Evolutionary conservation across 257 asterid genomes (phyloP).

Genomic region (Nicotiana tomentosiformis): DNA sequence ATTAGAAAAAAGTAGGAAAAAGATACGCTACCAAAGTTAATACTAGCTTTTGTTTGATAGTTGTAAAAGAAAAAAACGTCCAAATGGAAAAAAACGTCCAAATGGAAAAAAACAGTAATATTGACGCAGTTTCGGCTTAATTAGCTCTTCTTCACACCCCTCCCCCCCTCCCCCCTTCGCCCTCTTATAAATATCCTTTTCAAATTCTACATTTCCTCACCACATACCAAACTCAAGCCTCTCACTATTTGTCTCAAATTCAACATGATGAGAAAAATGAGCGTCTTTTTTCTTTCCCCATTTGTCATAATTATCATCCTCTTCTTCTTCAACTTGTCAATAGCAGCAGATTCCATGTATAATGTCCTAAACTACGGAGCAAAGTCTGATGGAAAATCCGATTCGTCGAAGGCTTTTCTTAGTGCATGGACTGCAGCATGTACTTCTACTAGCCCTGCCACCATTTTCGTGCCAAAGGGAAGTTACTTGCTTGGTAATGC

Average conservation of each 20-base stretch:
- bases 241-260: background rate
- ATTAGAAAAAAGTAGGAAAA: background rate
- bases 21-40: background rate
- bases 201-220: background rate
- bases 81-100: background rate
- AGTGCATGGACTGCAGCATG: slow-evolving; percentile 60
- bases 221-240: background rate
- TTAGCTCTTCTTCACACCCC: background rate
- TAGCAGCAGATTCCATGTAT: slow-evolving; percentile 7
- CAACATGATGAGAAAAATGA: background rate
- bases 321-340: background rate
- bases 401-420: slow-evolving; percentile 34
- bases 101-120: background rate
- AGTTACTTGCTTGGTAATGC: slow-evolving; percentile 23
- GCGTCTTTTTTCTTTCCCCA: background rate
- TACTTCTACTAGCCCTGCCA: slow-evolving; percentile 30
- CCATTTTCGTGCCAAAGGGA: slow-evolving; percentile 49
- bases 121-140: background rate
- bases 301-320: background rate
- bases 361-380: slow-evolving; percentile 43
- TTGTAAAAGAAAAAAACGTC: background rate
- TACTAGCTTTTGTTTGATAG: background rate
- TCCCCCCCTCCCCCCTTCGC: background rate
- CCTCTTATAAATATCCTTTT: background rate
- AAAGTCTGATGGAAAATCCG: slow-evolving; percentile 34